Evolutionary conservation across 495 filamentous ascomycete species (phyloP), one percentile per base, ranked within the genome.

Genomic region (Aspergillus cristatus): DNA sequence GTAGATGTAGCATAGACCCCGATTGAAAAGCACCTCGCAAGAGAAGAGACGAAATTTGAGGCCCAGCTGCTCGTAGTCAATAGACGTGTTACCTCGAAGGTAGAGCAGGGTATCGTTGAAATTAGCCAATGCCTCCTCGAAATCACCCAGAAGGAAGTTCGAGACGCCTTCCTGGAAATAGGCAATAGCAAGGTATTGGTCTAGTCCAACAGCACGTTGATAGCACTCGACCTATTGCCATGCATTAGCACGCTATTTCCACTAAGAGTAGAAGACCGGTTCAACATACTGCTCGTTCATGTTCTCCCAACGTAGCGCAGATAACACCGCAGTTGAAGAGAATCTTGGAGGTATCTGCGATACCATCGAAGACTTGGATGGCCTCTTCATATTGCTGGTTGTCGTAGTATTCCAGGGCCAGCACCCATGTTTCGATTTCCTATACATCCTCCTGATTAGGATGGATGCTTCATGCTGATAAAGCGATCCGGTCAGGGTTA

Each of bases 341-440:
- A 41, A 99, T 99, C 71, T 95, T 97, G 35, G 93, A 96, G 2
- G 91, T 99, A 57, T 97, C 93, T 37, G 86, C 71, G 51, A 97
- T 95, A 38, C 67, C 70, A 35, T 84, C 82, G 53, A 98, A 99
- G 38, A 78, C 70, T 48, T 74, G 74, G 40, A 97, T 59, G 4
- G 93, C 75, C 43, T 84, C 76, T 44, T 95, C 91, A 60, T 93
- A 97, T 50, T 97, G 86, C 65, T 95, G 90, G 56, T 86, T 85
- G 63, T 99, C 91, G 66, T 97, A 99, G 53, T 82, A 80, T 38
- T 73, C 80, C 17, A 97, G 76, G 50, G 91, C 91, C 57, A 80
- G 72, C 42, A 97, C 93, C 91, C 91, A 99, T 24, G 85, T 91
- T 70, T 97, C 89, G 63, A 99, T 97, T 82, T 97, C 93, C 89